phyloP scores from a whole-genome alignment of 2,329 filamentous ascomycete species.

The Metarhizium anisopliae region DNA sequence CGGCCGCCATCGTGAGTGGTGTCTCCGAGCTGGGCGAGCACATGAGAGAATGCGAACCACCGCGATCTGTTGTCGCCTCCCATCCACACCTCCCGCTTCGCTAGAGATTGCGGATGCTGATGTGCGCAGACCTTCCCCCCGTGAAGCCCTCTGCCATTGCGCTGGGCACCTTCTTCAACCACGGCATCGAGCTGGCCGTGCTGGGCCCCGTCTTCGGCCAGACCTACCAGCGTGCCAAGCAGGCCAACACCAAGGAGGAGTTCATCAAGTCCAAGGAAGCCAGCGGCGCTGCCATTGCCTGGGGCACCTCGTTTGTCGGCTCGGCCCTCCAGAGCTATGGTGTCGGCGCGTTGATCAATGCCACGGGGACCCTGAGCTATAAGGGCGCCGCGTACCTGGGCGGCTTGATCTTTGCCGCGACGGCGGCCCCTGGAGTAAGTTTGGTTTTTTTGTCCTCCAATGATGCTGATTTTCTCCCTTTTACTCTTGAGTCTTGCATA shows the following conservation, averaged over 20 bases:
- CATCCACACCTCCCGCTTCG: too few species aligned
- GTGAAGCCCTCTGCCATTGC: slow-evolving; percentile 98
- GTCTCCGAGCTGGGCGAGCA: too few species aligned
- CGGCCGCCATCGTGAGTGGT: too few species aligned
- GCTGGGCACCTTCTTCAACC: slow-evolving; percentile 92
- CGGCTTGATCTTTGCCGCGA: slow-evolving; percentile 82
- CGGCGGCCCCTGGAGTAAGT: slow-evolving; percentile 73
- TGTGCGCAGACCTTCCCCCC: slow-evolving; percentile 43
- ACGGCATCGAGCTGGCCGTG: slow-evolving; percentile 80
- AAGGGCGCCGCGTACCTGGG: slow-evolving; percentile 96
- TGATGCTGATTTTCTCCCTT: background rate
- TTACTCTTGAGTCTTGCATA: slow-evolving; percentile 2
- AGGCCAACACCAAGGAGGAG: slow-evolving; percentile 90
- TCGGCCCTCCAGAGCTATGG: slow-evolving; percentile 85
- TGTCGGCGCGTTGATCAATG: slow-evolving; percentile 84
- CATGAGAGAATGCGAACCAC: too few species aligned
- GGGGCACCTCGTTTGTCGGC: slow-evolving; percentile 83
- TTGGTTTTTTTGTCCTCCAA: background rate
- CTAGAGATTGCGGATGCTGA: background rate
- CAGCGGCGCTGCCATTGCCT: slow-evolving; percentile 75
- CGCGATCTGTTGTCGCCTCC: too few species aligned
- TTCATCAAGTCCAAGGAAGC: slow-evolving; percentile 92
- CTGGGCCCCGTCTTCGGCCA: slow-evolving; percentile 86
- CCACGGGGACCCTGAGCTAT: slow-evolving; percentile 89
- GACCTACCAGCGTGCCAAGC: slow-evolving; percentile 87